Evolutionary conservation across 305 asterid genomes (phyloP).

Genomic region (Ilex paraguariensis): DNA sequence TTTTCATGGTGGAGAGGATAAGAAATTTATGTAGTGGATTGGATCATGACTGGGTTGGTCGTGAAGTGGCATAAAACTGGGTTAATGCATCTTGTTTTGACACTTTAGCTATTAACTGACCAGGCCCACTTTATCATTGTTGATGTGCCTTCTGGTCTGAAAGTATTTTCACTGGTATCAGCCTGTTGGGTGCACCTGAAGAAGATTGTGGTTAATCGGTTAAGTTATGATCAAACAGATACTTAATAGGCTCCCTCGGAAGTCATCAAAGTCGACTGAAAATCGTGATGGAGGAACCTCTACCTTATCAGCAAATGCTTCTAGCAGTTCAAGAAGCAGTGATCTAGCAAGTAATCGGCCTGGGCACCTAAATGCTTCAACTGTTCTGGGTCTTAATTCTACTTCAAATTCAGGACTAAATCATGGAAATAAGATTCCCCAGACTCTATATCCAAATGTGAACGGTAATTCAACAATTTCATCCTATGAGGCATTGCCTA

Average conservation of each 20-base stretch:
- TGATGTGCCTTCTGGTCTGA: neutral
- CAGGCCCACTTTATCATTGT: no score
- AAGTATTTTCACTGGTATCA: neutral
- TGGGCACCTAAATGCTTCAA: slow-evolving; percentile 16
- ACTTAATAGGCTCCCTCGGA: slow-evolving; percentile 46
- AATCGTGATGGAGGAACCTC: slow-evolving; percentile 11
- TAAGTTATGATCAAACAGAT: slow-evolving; percentile 39
- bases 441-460: neutral
- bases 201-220: slow-evolving; percentile 3
- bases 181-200: neutral
- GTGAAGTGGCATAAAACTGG: neutral
- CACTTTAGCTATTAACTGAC: no score
- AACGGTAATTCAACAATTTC: slow-evolving; percentile 8
- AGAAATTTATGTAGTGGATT: neutral
- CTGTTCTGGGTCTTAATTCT: slow-evolving; percentile 1
- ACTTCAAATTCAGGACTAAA: slow-evolving; percentile 15
- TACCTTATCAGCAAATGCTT: slow-evolving; percentile 10
- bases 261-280: slow-evolving; percentile 21
- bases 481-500: slow-evolving; percentile 34
- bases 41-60: neutral
- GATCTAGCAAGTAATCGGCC: slow-evolving; percentile 15
- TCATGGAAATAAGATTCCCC: slow-evolving; percentile 14
- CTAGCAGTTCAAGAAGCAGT: slow-evolving; percentile 28
- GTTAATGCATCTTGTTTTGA: no score
- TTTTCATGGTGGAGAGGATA: neutral